Percentiles rank a stretch among this genome's conserved stretches.
These are phyloP conservation scores for Penicillium sp. DNA, from an alignment of 2,329 filamentous ascomycete genomes.

Conservation along the genomic window DNA sequence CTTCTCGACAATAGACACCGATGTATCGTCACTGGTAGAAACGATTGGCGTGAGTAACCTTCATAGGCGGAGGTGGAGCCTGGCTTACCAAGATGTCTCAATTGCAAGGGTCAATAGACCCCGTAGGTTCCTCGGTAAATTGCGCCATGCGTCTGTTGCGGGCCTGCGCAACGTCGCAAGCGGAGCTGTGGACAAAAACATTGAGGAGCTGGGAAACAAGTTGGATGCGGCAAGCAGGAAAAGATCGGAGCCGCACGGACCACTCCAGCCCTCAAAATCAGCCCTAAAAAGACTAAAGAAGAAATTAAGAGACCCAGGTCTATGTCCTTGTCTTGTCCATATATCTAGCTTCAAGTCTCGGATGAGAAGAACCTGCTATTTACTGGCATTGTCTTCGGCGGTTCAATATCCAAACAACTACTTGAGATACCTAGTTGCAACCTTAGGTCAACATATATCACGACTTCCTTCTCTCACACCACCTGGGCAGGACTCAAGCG, in stretches of 20 bases:
- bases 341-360: constrained; percentile 2
- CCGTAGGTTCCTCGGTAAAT: constrained; percentile 11
- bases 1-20: constrained; percentile 73
- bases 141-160: constrained; percentile 6
- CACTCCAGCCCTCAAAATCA: constrained; percentile 23
- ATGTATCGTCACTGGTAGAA: constrained; percentile 71
- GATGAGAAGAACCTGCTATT: constrained; percentile 1
- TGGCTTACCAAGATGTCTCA: constrained; percentile 43
- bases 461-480: too few relatives aligned
- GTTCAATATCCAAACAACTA: too few relatives aligned
- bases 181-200: constrained; percentile 23
- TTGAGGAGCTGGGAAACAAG: constrained; percentile 12
- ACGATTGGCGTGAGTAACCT: constrained; percentile 1
- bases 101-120: constrained; percentile 44
- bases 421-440: too few relatives aligned
- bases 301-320: not conserved
- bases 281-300: constrained; percentile 15
- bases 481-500: too few relatives aligned
- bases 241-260: constrained; percentile 28
- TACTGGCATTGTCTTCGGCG: not conserved
- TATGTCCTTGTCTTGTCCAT: not conserved
- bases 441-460: too few relatives aligned
- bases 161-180: constrained; percentile 20
- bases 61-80: not conserved
- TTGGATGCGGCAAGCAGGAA: constrained; percentile 15